Evolutionary conservation across 176 grass and related monocot species (phyloP).

Genomic region (Avena atlantica): DNA sequence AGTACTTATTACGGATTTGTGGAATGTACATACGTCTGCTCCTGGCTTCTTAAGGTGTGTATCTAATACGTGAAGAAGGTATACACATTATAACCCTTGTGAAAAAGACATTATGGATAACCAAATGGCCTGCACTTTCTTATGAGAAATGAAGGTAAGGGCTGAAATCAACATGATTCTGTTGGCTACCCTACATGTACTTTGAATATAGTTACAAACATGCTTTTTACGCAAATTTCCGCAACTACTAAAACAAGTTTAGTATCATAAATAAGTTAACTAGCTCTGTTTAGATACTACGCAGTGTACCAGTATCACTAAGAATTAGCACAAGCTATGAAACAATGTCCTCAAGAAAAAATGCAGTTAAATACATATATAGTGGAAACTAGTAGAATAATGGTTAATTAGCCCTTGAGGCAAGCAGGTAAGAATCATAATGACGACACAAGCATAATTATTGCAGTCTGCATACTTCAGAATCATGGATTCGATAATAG

Average conservation of each 20-base stretch:
- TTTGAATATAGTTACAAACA: background rate
- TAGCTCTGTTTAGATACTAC: background rate
- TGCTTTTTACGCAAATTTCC: background rate
- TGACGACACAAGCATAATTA: background rate
- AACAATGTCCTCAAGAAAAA: conserved; percentile 23
- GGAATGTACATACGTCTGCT: background rate
- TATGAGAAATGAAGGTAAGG: background rate
- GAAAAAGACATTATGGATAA: background rate
- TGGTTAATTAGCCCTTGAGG: background rate
- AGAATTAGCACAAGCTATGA: background rate
- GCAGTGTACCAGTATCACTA: background rate
- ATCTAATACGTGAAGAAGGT: background rate
- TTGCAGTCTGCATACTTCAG: background rate
- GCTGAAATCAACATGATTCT: conserved; percentile 2
- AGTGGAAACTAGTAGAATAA: background rate
- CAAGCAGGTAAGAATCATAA: conserved; percentile 20
- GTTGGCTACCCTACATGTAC: background rate
- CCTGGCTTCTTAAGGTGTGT: background rate
- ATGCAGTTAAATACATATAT: background rate
- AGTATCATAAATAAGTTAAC: background rate
- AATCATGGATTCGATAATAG: conserved; percentile 6
- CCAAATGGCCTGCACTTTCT: background rate
- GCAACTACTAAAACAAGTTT: background rate
- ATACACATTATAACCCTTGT: background rate
- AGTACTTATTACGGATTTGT: background rate